Base-by-base conservation (phyloP, 1,284 basidiomycete species). In the Irpex sp. region DNA sequence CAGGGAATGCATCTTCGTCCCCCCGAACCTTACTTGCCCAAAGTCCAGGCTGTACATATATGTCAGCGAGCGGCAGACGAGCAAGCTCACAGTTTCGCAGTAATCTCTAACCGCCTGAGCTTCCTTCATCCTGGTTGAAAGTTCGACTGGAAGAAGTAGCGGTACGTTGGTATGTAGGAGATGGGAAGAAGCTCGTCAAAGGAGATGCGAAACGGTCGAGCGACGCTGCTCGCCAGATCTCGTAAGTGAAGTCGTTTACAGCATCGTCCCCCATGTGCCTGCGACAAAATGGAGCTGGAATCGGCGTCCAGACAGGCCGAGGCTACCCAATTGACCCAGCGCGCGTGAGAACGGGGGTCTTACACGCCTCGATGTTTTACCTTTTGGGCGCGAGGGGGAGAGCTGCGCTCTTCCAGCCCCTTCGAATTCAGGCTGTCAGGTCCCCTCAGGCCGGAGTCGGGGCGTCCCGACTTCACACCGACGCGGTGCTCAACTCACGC, bases 291-390 rank as follows among this genome's bases (percentile, higher is more conserved):
- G 49, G 17, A 44, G 15, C 54, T 56, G 54, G 54, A 56, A 26
- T 56, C 54, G 11, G 54, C n/a, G 54, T 56, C 54, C 54, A 56
- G 54, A 21, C 54, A 56, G 54, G 54, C 34, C 54, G 54, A 56
- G 54, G 31, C 54, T 34, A 56, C 19, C 54, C 31, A 15, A 21
- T 51, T 56, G 54, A 34, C 21, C 26, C 49, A 15, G 13, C 19
- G 54, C 34, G 34, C 54, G 54, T 56, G 54, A 56, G 54, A 56
- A 56, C n/a, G 17, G 17, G 49, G n/a, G 17, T 26, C 49, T 19
- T 56, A 34, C 21, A 31, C 26, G 54, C 19, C 49, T 13, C 17
- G 15, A 8, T 31, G 7, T 36, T 56, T 56, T 36, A 56, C 13
- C 54, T 56, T 56, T 56, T 21, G 26, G 34, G 54, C 21, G 54